Base-by-base conservation (phyloP, 495 filamentous ascomycete species). In the Collariella sp. region DNA sequence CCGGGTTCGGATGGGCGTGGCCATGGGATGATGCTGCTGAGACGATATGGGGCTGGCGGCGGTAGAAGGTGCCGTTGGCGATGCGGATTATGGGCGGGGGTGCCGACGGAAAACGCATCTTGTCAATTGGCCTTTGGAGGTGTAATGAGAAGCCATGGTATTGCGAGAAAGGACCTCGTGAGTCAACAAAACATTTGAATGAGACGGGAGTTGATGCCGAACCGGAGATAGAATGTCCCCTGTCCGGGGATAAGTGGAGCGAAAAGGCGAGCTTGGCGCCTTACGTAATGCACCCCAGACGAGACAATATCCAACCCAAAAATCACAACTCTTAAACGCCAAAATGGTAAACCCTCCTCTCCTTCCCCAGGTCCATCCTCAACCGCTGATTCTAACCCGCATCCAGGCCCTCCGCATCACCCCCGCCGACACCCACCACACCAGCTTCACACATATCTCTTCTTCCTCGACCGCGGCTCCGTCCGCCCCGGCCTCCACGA, bases 401-500 rank as follows among this genome's bases (percentile, higher is more conserved):
- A 31, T 34, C 23, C 72, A 96, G 91, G 84, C 89, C 60, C 88
- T 96, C 82, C 87, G 89, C 72, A 85, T 97, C 67, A 79, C 84
- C 61, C 91, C 91, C 69, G 67, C 81, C 42, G 52, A 80, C 58
- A 56, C 68, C 57, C 75, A 89, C 77, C 66, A 72, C 65, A 71
- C 73, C 62, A 78, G 80, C 55, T 76, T 76, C 70, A 79, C 78
- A 68, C 81, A 81, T 67, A 73, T 77, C 52, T 62, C 73, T 63
- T 66, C 72, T 15, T 64, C 68, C 55, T 77, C 76, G 53, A 77
- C 75, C 60, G 79, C 79, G 64, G 91, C 91, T 31, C 91, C 91
- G 55, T 94, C 89, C 18, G 91, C 89, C 50, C 89, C 1, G 90
- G 91, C 59, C 73, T 96, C 57, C 91, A 88, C 75, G 91, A 97